Evolutionary conservation across 768 basidiomycete species (phyloP).

Genomic region (Candolleomyces efflorescens): DNA sequence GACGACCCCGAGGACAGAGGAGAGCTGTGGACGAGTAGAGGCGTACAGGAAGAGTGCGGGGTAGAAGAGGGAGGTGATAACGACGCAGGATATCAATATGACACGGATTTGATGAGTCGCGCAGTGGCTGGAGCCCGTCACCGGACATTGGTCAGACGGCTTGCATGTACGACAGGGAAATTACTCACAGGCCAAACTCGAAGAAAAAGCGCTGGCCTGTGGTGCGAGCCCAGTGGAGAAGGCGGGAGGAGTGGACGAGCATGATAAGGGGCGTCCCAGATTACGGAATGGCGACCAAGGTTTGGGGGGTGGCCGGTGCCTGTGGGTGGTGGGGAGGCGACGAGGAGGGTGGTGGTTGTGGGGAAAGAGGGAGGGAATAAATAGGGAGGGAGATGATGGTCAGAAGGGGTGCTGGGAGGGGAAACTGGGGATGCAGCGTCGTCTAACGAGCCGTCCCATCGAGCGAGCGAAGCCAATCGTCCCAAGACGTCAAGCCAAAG

Average conservation of each 20-base stretch:
- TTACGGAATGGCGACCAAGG: neutral
- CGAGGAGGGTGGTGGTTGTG: neutral
- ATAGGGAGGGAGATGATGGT: conserved; percentile 12
- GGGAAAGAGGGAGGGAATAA: conserved; percentile 5
- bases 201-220: conserved; percentile 54
- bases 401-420: neutral
- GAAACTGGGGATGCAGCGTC: neutral
- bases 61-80: conserved; percentile 86
- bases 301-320: neutral
- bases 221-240: conserved; percentile 36
- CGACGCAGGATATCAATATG: conserved; percentile 81
- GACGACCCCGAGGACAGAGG: conserved; percentile 63
- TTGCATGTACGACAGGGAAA: neutral
- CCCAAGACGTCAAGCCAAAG: conserved; percentile 5
- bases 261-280: conserved; percentile 3
- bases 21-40: conserved; percentile 63
- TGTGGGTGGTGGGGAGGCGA: neutral
- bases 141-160: conserved; percentile 6
- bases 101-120: conserved; percentile 88
- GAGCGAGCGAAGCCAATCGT: neutral
- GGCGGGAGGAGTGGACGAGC: conserved; percentile 18
- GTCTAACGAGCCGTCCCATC: conserved; percentile 2
- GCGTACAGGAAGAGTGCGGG: conserved; percentile 86
- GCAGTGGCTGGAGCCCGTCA: conserved; percentile 56
- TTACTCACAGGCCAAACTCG: conserved; percentile 74